Base-by-base conservation (phyloP, 2,329 filamentous ascomycete species). In the Magnaporthiopsis rhizophila region DNA sequence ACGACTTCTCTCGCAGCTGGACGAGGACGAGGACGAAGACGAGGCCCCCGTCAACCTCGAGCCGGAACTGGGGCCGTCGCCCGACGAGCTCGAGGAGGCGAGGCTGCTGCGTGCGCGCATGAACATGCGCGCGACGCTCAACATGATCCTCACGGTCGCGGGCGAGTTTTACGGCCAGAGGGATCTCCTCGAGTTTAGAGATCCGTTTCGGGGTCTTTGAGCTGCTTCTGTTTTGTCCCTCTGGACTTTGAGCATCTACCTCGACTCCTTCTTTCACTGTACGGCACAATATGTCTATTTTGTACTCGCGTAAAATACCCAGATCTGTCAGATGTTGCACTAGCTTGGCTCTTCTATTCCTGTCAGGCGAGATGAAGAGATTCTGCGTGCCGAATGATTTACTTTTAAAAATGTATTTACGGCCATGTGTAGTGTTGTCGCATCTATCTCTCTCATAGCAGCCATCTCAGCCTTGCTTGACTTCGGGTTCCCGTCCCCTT, bases 141-240 rank as follows among this genome's bases (percentile, higher is more conserved):
- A 96, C 76, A 96, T 96, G 91, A 91, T 97, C 63, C 80, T 97
- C 69, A 95, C 91, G 0, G 83, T 97, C 50, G 88, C 90, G 61
- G 93, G 92, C 70, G 92, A 97, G 76, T 86, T 90, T 68, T 98
- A 93, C 76, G 92, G 94, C 1, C 94, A 98, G 76, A 83, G 89
- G 68, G 94, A 98, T 75, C 76, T 97, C 67, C 82, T 97, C 61
- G 86, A 90, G 70, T 90, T 88, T 67, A 84, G 92, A 65, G 84
- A 89, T 66, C 83, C 84, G 4, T 87, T 86, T 69, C 76, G 80
- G 28, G 76, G 77, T 45, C 72, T 80, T 69, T 79, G n/a, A n/a
- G n/a, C n/a, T n/a, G n/a, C n/a, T n/a, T n/a, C n/a, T n/a, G n/a
- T n/a, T n/a, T n/a, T n/a, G n/a, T n/a, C n/a, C n/a, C n/a, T n/a